Base-by-base conservation (phyloP, 2,329 filamentous ascomycete genomes). In the Alternaria solani region DNA sequence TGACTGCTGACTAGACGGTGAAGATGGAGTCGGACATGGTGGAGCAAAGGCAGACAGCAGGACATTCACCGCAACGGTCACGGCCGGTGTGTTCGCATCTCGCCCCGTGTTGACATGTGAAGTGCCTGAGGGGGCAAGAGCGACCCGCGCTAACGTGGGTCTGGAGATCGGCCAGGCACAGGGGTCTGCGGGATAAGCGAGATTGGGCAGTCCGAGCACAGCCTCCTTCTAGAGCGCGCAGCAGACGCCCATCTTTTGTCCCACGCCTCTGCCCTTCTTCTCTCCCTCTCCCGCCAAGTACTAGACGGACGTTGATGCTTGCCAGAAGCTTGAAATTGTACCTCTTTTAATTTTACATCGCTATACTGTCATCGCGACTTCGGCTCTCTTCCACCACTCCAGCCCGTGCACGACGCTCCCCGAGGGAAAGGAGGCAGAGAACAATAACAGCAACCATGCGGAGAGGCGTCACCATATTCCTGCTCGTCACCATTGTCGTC, bases 401-500 rank as follows among this genome's bases (percentile, higher is more conserved):
- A 11, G 28, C 42, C 52, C 57, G 55, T 51, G 42, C 38, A 38
- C 28, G 16, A 43, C 42, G 11, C 51, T 41, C 54, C 42, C 59
- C 53, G 25, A 54, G 56, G 56, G 69, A 70, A 72, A 75, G 68
- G 70, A 74, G 69, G 56, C 54, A 55, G 51, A 32, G 44, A 39
- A 43, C 11, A 55, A 48, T 52, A 53, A 55, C 57, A 53, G 64
- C 62, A 79, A 83, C 65, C 59, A 89, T 89, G 87, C 84, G 87
- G 68, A 84, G 84, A 79, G 84, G 85, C 73, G 79, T 88, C 60
- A 70, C 88, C 59, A 82, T 90, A 72, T 90, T 89, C 79, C 79
- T 91, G 55, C 70, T 92, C 60, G 82, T 88, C 76, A 91, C 90
- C 74, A 73, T 90, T 51, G 65, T 88, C 61, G 82, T 92, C 64